Base-by-base conservation (phyloP, 2,329 filamentous ascomycete genomes). In the Drechmeria coniospora region DNA sequence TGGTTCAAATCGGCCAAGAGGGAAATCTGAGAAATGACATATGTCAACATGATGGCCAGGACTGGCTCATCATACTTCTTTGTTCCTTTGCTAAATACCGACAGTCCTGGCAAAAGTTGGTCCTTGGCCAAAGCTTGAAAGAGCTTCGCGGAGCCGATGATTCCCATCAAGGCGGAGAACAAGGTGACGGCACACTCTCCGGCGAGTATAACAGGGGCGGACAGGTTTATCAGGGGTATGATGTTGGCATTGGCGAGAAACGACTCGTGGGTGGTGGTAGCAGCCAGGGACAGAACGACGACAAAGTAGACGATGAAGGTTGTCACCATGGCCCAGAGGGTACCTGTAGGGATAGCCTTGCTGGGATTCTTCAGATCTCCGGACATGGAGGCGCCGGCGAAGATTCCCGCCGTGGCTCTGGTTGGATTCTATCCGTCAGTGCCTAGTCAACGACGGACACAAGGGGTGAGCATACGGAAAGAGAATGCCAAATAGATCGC, bases 121-220 rank as follows among this genome's bases (percentile, higher is more conserved):
- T 92, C 83, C 46, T 79, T 64, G 3, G 80, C 79, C 34, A 92
- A 66, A 16, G 83, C 83, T 46, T 92, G 82, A 16, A 92, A 65
- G 9, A 92, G 65, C 46, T 90, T 92, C 16, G 83, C 79, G 5
- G 81, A 78, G 1, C 80, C 82, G 36, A 92, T 81, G 21, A 92
- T 67, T 4, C 83, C 83, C 78, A 92, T 92, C 28, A 92, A 51
- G 4, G 80, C 75, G 0, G 82, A 92, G 54, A 92, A 92, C 42
- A 86, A 74, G 1, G 78, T 77, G 2, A 80, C 80, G 3, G 82
- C 77, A 40, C 84, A 77, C 50, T 92, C 83, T 32, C 83, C 83
- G 2, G 82, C 69, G 3, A 92, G 65, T 15, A 92, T 74, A 5
- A 90, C 45, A 3, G 71, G 59, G 1, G 71, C 66, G 11, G 78